These are phyloP conservation scores for Creolimax fragrantissima DNA, from an alignment of 78 protist species.

Conservation along the genomic window DNA sequence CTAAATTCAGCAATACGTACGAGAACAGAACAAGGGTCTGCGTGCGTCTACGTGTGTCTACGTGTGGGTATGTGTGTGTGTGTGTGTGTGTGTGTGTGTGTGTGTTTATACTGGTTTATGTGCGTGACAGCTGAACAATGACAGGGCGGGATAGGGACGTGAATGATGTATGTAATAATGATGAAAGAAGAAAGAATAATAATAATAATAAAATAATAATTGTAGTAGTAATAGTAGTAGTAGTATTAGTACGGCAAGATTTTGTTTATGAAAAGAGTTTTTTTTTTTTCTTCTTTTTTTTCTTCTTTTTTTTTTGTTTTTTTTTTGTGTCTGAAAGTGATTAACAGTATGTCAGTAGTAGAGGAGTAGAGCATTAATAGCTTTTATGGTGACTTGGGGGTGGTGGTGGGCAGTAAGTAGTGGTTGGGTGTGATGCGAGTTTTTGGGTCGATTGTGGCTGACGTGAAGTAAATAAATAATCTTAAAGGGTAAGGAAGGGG, in stretches of 20 bases:
- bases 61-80: not conserved
- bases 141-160: not conserved
- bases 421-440: no score
- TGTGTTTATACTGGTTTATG: not conserved
- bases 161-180: not conserved
- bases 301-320: not conserved
- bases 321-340: not conserved
- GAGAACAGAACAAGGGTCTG: not conserved
- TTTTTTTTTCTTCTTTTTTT: not conserved
- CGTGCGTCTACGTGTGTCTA: not conserved
- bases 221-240: not conserved
- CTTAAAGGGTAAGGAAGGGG: no score
- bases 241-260: not conserved
- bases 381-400: no score
- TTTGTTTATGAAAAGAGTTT: not conserved
- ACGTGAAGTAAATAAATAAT: no score
- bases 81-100: not conserved
- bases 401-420: no score
- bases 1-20: not conserved
- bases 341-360: not conserved
- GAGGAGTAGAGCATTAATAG: no score
- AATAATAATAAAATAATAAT: not conserved
- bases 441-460: no score
- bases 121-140: not conserved
- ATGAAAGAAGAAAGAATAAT: not conserved